Evolutionary conservation across 129 eudicot species (phyloP).

Genomic region (Cynara cardunculus): DNA sequence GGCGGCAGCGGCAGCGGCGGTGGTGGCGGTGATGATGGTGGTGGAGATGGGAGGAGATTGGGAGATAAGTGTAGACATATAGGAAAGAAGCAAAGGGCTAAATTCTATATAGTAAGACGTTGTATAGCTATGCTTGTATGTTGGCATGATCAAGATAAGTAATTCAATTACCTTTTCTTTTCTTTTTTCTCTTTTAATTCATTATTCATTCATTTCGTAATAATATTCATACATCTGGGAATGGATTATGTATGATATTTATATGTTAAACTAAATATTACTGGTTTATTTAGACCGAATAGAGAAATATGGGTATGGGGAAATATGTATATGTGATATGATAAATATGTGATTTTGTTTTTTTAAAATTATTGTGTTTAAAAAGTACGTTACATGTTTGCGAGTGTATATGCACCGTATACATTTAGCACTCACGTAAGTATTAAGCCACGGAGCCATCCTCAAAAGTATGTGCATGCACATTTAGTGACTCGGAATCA

Average conservation of each 20-base stretch:
- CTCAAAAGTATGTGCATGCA: too few species aligned
- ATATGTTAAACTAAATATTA: not conserved
- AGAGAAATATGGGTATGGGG: not conserved
- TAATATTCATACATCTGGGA: not conserved
- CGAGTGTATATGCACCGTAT: too few species aligned
- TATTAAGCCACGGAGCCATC: too few species aligned
- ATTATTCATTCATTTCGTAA: not conserved
- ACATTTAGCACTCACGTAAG: too few species aligned
- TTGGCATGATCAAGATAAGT: slow-evolving; percentile 35
- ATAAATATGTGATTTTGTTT: too few species aligned
- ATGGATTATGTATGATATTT: not conserved
- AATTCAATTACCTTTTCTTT: not conserved
- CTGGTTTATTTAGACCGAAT: too few species aligned
- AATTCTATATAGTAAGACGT: slow-evolving; percentile 53
- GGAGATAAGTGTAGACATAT: slow-evolving; percentile 45
- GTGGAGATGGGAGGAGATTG: slow-evolving; percentile 25
- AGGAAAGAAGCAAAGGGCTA: slow-evolving; percentile 54
- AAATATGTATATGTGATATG: not conserved
- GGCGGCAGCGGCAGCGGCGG: not conserved
- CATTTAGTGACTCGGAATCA: too few species aligned
- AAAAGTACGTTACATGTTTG: not conserved
- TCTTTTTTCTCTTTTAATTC: not conserved
- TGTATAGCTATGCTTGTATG: slow-evolving; percentile 66
- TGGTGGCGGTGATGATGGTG: not conserved
- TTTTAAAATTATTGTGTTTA: too few species aligned